These are phyloP conservation scores for Phytophthora sansomeana DNA, from an alignment of 352 stramenopile genomes.

Conservation along the genomic window DNA sequence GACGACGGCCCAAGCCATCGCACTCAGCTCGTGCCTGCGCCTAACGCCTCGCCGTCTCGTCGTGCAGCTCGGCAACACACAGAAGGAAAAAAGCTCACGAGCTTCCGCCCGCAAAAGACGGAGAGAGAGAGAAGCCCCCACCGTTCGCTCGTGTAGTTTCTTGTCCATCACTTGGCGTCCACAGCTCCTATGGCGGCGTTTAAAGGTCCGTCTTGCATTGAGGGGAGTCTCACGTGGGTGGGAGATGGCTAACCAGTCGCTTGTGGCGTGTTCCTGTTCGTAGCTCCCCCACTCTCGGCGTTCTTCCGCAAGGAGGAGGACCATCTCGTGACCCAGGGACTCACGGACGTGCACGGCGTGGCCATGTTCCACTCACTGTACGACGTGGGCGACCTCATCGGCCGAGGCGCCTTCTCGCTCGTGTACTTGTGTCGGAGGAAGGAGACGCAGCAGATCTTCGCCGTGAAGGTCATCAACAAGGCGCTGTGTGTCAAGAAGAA, in stretches of 20 bases:
- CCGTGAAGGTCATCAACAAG: slow-evolving; percentile 92
- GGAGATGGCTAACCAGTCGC: slow-evolving; percentile 1
- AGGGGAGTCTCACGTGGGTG: no score
- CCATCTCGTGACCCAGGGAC: slow-evolving; percentile 82
- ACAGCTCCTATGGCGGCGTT: slow-evolving; percentile 66
- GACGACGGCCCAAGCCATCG: slow-evolving; percentile 22
- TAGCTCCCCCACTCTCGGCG: slow-evolving; percentile 83
- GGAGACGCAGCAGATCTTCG: slow-evolving; percentile 82
- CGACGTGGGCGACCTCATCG: slow-evolving; percentile 88
- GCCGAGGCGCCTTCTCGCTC: slow-evolving; percentile 83
- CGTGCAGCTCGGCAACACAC: slow-evolving; percentile 14
- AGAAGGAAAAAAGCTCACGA: slow-evolving; percentile 24
- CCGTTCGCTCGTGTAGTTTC: neutral
- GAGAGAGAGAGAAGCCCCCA: neutral
- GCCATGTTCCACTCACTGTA: slow-evolving; percentile 92
- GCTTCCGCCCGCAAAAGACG: neutral
- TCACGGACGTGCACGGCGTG: slow-evolving; percentile 80
- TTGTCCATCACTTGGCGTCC: neutral
- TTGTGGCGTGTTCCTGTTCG: slow-evolving; percentile 4
- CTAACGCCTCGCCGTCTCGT: slow-evolving; percentile 25
- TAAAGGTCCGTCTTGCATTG: slow-evolving; percentile 54
- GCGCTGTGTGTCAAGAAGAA: slow-evolving; percentile 89
- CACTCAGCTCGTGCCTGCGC: slow-evolving; percentile 19
- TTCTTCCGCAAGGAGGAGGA: slow-evolving; percentile 92
- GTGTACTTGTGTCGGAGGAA: slow-evolving; percentile 88